A percentile compares a stretch with the other conserved stretches of the same genome.
These are phyloP conservation scores for Corylus avellana DNA, from an alignment of 306 rosid species.

Conservation along the genomic window DNA sequence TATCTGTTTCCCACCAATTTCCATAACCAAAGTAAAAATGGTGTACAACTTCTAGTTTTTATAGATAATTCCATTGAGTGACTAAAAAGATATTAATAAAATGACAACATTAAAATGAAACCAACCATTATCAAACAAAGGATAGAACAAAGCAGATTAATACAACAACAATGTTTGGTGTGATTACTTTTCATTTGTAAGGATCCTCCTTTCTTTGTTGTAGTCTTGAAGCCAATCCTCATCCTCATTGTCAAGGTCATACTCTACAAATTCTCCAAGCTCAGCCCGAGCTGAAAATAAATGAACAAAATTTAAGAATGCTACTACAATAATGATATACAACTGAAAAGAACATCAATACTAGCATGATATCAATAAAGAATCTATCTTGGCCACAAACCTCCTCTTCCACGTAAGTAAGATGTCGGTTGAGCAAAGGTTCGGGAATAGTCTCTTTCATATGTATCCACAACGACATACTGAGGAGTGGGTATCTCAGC, in stretches of 20 bases:
- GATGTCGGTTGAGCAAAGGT: constrained; percentile 83
- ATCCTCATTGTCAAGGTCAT: constrained; percentile 91
- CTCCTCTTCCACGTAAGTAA: constrained; percentile 93
- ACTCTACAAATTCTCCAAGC: constrained; percentile 97
- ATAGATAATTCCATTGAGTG: neutral
- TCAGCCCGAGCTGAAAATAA: constrained; percentile 76
- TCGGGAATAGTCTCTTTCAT: constrained; percentile 88
- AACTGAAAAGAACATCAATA: constrained; percentile 16
- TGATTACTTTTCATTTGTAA: constrained; percentile 65
- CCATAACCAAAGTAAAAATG: neutral
- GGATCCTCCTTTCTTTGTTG: constrained; percentile 61
- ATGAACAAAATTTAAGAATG: constrained; percentile 24
- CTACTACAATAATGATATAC: constrained; percentile 8
- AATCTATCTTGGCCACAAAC: constrained; percentile 37
- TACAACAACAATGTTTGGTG: neutral
- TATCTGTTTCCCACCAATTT: neutral
- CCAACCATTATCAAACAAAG: constrained; percentile 1
- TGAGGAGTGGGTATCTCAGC: constrained; percentile 91
- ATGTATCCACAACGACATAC: constrained; percentile 84
- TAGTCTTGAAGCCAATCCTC: constrained; percentile 89
- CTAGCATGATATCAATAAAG: constrained; percentile 15
- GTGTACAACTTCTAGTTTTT: too few relatives aligned
- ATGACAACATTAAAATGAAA: constrained; percentile 13
- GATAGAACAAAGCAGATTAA: neutral
- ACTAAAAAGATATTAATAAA: constrained; percentile 3